phyloP scores from a whole-genome alignment of 2,329 filamentous ascomycete species.

The Penicillium nordicum region DNA sequence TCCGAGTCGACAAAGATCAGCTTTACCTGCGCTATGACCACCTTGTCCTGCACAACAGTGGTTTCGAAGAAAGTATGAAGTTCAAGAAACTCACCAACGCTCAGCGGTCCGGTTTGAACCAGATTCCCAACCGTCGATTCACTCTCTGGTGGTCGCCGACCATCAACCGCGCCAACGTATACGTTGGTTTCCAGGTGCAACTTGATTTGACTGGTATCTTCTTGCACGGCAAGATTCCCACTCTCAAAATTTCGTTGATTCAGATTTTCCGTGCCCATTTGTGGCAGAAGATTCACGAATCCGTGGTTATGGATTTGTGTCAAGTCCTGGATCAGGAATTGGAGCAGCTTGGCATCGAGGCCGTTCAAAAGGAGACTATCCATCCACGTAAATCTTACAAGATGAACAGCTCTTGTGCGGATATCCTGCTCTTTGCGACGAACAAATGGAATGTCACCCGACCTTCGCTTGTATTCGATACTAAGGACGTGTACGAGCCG shows the following conservation, averaged over 20 bases:
- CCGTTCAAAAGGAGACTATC: constrained; percentile 97
- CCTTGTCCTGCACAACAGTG: constrained; percentile 48
- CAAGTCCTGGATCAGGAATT: constrained; percentile 98
- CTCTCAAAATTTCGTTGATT: constrained; percentile 94
- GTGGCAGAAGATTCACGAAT: constrained; percentile 99
- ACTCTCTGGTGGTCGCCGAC: constrained; percentile 96
- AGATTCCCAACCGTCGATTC: constrained; percentile 97
- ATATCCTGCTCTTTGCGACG: constrained; percentile 92
- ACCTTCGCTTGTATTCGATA: constrained; percentile 90
- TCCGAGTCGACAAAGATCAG: constrained; percentile 51
- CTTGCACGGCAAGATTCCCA: constrained; percentile 97
- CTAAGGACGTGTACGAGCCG: constrained; percentile 89
- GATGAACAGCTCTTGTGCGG: constrained; percentile 99
- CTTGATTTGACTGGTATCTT: constrained; percentile 97
- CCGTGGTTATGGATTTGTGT: constrained; percentile 96
- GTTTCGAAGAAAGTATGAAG: constrained; percentile 69
- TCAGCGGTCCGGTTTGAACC: constrained; percentile 92
- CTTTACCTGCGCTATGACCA: constrained; percentile 51
- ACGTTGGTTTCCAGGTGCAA: constrained; percentile 98
- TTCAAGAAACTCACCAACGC: constrained; percentile 99
- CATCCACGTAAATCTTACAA: constrained; percentile 99
- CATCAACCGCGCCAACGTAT: constrained; percentile 94
- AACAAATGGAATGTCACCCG: constrained; percentile 99
- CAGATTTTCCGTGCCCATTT: constrained; percentile 99
- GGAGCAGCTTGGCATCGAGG: constrained; percentile 92